Conservation (phyloP, 2,329 filamentous ascomycete genomes). For the Diplocarpon rosae region DNA sequence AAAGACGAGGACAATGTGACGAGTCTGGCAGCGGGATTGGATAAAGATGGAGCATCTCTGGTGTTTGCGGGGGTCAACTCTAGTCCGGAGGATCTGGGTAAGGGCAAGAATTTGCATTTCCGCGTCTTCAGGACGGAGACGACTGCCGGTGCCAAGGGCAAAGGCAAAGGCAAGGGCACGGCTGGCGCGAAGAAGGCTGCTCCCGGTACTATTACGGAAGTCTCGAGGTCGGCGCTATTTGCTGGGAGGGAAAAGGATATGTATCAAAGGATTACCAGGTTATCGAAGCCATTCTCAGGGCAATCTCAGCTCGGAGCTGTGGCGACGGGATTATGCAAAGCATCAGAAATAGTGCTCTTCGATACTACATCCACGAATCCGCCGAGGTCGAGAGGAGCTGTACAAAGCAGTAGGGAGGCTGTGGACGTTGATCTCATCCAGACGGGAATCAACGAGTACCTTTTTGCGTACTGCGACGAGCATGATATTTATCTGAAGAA, state of each 20-base stretch:
- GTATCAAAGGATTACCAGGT: constrained; percentile 49
- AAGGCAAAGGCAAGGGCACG: constrained; percentile 32
- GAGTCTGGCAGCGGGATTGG: constrained; percentile 61
- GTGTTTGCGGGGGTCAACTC: constrained; percentile 78
- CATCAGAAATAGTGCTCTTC: constrained; percentile 73
- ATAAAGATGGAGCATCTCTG: constrained; percentile 42
- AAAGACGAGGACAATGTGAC: constrained; percentile 83
- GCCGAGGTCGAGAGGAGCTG: constrained; percentile 37
- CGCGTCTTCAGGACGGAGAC: constrained; percentile 55
- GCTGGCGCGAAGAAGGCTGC: constrained; percentile 25
- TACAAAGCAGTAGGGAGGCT: constrained; percentile 45
- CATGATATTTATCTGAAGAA: constrained; percentile 54
- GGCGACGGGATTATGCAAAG: constrained; percentile 65
- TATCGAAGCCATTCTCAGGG: constrained; percentile 39
- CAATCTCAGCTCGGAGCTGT: constrained; percentile 61
- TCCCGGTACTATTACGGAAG: constrained; percentile 36
- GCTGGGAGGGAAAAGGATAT: constrained; percentile 36
- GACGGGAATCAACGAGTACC: constrained; percentile 49
- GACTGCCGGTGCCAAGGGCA: constrained; percentile 31
- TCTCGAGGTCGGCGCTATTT: constrained; percentile 44
- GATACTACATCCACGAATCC: constrained; percentile 45
- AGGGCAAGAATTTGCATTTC: constrained; percentile 75
- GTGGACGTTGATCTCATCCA: constrained; percentile 62
- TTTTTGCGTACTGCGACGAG: constrained; percentile 69
- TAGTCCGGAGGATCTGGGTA: constrained; percentile 56